These are phyloP conservation scores for Leccinum longicurvipes DNA, from an alignment of 768 basidiomycete genomes.

Conservation along the genomic window DNA sequence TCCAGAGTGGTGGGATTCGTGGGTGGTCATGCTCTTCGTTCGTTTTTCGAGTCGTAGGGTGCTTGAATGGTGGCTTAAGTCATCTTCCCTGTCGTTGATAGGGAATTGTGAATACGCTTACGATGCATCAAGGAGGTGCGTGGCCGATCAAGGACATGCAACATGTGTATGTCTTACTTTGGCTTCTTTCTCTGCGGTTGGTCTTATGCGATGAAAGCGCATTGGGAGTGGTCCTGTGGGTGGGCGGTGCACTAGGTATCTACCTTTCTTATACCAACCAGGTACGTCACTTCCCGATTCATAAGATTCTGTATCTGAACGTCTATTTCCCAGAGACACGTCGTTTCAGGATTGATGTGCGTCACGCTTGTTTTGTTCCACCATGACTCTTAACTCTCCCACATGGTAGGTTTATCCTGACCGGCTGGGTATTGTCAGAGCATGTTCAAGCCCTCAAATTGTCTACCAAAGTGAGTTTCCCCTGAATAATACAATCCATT, in stretches of 20 bases:
- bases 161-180: conserved; percentile 62
- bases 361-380: conserved; percentile 17
- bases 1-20: conserved; percentile 84
- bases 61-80: neutral
- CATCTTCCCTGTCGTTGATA: neutral
- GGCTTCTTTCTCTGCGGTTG: neutral
- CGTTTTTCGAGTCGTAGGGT: conserved; percentile 20
- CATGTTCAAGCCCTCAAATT: conserved; percentile 83
- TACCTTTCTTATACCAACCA: conserved; percentile 77
- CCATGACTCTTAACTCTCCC: neutral
- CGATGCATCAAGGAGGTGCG: conserved; percentile 74
- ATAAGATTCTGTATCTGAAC: neutral
- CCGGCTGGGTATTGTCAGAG: conserved; percentile 92
- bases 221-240: conserved; percentile 66
- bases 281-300: conserved; percentile 35
- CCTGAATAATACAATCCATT: neutral
- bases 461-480: conserved; percentile 61
- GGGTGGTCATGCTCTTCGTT: conserved; percentile 55
- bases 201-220: conserved; percentile 40
- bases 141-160: conserved; percentile 97
- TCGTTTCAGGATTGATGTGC: conserved; percentile 79
- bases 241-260: conserved; percentile 86
- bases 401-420: conserved; percentile 67
- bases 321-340: conserved; percentile 48
- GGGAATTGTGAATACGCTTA: conserved; percentile 80